phyloP scores from a whole-genome alignment of 106 monocot species.

The Agapanthus africanus region DNA sequence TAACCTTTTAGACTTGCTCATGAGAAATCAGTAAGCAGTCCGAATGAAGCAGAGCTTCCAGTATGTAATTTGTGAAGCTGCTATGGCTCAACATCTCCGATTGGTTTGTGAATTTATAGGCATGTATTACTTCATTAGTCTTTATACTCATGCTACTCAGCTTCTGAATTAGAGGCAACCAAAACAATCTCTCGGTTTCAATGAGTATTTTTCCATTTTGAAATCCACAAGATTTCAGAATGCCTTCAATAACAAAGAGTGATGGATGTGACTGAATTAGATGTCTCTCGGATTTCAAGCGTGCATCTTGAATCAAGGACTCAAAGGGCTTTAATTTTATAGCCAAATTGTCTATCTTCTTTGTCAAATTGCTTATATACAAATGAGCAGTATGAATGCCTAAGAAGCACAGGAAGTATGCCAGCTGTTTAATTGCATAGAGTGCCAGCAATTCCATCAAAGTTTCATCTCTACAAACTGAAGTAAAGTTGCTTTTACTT shows the following conservation, averaged over 20 bases:
- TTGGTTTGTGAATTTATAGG: too few species aligned
- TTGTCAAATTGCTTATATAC: slow-evolving; percentile 40
- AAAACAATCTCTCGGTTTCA: slow-evolving; percentile 46
- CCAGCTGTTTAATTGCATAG: slow-evolving; percentile 48
- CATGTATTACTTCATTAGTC: slow-evolving; percentile 22
- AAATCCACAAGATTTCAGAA: slow-evolving; percentile 34
- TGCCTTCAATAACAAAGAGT: slow-evolving; percentile 36
- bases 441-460: slow-evolving; percentile 27
- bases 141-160: slow-evolving; percentile 35
- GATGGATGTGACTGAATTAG: slow-evolving; percentile 53
- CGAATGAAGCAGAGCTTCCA: slow-evolving; percentile 27
- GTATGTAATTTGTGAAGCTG: slow-evolving; percentile 18
- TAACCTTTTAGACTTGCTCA: slow-evolving; percentile 37
- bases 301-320: slow-evolving; percentile 37
- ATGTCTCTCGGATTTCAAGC: slow-evolving; percentile 32
- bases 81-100: slow-evolving; percentile 5
- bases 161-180: slow-evolving; percentile 45
- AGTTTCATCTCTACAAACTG: slow-evolving; percentile 22
- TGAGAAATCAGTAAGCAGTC: slow-evolving; percentile 46
- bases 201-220: slow-evolving; percentile 39
- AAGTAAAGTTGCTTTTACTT: slow-evolving; percentile 10
- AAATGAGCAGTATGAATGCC: slow-evolving; percentile 49
- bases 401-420: slow-evolving; percentile 54
- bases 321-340: slow-evolving; percentile 30
- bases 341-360: slow-evolving; percentile 15